Evolutionary conservation across 495 filamentous ascomycete species (phyloP).

Genomic region (Penicillium riverlandense): DNA sequence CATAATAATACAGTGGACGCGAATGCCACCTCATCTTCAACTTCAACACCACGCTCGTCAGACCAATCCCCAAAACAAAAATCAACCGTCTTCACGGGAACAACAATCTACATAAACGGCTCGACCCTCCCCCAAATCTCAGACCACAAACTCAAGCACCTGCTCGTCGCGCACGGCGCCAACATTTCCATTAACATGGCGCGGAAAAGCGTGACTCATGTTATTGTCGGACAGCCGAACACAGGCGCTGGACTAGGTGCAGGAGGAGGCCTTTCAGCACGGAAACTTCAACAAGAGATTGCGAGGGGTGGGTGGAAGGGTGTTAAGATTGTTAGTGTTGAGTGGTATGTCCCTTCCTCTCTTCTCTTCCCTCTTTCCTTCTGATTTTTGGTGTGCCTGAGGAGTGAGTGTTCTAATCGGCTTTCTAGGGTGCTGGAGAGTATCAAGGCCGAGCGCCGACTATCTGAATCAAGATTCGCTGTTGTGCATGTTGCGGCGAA

Average conservation of each 20-base stretch:
- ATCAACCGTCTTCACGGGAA: constrained; percentile 51
- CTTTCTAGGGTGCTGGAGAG: constrained; percentile 65
- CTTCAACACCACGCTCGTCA: background rate
- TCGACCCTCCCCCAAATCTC: constrained; percentile 73
- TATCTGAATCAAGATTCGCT: constrained; percentile 67
- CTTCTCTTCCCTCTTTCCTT: constrained; percentile 1
- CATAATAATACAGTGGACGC: too few relatives aligned
- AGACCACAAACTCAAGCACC: constrained; percentile 77
- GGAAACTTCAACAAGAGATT: constrained; percentile 82
- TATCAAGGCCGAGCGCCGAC: constrained; percentile 63
- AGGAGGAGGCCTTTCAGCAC: constrained; percentile 72
- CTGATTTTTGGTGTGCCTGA: background rate
- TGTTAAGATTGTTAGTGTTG: constrained; percentile 74
- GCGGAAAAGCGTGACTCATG: constrained; percentile 72
- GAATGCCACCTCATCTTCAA: background rate
- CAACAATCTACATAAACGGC: constrained; percentile 82
- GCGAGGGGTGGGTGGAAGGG: constrained; percentile 45
- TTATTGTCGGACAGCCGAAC: constrained; percentile 66
- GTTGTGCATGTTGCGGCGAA: constrained; percentile 50
- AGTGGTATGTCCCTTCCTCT: constrained; percentile 57
- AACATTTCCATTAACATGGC: constrained; percentile 58
- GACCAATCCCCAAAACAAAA: background rate
- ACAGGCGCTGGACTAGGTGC: constrained; percentile 35
- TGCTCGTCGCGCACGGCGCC: constrained; percentile 69
- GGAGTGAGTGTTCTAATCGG: background rate